phyloP scores from a whole-genome alignment of 768 basidiomycete genomes.

The Albatrellus ellisii region DNA sequence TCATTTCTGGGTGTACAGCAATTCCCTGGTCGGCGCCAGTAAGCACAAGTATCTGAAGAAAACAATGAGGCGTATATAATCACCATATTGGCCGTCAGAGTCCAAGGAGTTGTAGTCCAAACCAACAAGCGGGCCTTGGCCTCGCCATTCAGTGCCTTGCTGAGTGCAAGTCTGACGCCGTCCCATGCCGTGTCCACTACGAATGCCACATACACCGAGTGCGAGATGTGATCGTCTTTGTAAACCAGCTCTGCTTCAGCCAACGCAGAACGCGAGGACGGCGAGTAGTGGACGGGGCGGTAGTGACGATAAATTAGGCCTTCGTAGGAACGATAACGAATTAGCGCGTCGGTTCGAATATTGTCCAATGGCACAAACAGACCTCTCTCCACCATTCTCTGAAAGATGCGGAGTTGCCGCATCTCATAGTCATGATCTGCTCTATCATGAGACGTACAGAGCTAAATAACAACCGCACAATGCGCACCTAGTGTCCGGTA shows the following conservation, averaged over 20 bases:
- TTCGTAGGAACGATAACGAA: too few relatives aligned
- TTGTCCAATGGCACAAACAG: not conserved
- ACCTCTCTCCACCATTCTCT: slow-evolving; percentile 83
- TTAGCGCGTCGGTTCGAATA: not conserved
- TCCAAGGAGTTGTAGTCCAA: slow-evolving; percentile 99
- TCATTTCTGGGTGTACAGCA: slow-evolving; percentile 63
- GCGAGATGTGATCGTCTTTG: slow-evolving; percentile 77
- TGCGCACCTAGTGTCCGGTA: slow-evolving; percentile 76
- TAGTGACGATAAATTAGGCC: slow-evolving; percentile 78
- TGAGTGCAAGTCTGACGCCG: slow-evolving; percentile 16
- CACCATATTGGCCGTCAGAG: slow-evolving; percentile 90
- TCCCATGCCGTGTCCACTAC: slow-evolving; percentile 30
- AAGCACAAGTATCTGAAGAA: not conserved
- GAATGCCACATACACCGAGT: slow-evolving; percentile 80
- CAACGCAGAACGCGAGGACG: slow-evolving; percentile 85
- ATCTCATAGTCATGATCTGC: slow-evolving; percentile 82
- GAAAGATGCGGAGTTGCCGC: slow-evolving; percentile 74
- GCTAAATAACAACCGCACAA: not conserved
- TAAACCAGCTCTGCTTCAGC: slow-evolving; percentile 93
- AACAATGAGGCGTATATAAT: slow-evolving; percentile 11
- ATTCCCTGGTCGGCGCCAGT: slow-evolving; percentile 49
- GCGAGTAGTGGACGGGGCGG: slow-evolving; percentile 90
- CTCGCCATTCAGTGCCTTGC: slow-evolving; percentile 20
- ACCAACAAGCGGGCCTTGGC: slow-evolving; percentile 47
- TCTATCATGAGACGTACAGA: not conserved